These are phyloP conservation scores for Citrullus amarus DNA, from an alignment of 306 rosid genomes.

Conservation along the genomic window DNA sequence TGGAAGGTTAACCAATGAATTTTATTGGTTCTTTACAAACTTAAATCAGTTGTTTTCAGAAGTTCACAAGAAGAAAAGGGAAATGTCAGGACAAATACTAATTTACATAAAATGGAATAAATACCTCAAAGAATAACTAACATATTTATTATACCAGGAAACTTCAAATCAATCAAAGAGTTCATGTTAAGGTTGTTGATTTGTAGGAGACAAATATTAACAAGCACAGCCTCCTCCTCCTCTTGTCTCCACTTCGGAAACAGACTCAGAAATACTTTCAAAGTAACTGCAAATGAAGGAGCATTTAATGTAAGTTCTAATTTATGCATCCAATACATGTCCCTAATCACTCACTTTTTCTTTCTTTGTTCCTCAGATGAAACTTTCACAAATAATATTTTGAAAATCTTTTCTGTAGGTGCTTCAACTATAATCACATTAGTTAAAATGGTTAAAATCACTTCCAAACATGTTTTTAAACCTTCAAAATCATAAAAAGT, in stretches of 20 bases:
- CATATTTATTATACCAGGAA: slow-evolving; percentile 1
- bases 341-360: background rate
- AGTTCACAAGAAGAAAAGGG: background rate
- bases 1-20: background rate
- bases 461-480: too few species aligned
- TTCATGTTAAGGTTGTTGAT: slow-evolving; percentile 6
- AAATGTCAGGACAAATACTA: background rate
- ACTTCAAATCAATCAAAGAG: background rate
- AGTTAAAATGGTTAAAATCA: too few species aligned
- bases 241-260: slow-evolving; percentile 48
- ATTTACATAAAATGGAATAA: background rate
- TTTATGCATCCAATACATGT: background rate
- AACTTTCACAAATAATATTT: too few species aligned
- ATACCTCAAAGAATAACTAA: slow-evolving; percentile 9
- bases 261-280: slow-evolving; percentile 61
- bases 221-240: slow-evolving; percentile 63
- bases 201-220: slow-evolving; percentile 12
- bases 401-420: too few species aligned
- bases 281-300: slow-evolving; percentile 42
- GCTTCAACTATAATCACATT: too few species aligned
- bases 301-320: background rate
- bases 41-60: background rate
- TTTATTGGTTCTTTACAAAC: background rate
- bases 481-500: background rate
- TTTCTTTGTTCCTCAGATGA: too few species aligned